These are phyloP conservation scores for Orbilia quercus DNA, from an alignment of 2,329 filamentous ascomycete genomes.

Conservation along the genomic window DNA sequence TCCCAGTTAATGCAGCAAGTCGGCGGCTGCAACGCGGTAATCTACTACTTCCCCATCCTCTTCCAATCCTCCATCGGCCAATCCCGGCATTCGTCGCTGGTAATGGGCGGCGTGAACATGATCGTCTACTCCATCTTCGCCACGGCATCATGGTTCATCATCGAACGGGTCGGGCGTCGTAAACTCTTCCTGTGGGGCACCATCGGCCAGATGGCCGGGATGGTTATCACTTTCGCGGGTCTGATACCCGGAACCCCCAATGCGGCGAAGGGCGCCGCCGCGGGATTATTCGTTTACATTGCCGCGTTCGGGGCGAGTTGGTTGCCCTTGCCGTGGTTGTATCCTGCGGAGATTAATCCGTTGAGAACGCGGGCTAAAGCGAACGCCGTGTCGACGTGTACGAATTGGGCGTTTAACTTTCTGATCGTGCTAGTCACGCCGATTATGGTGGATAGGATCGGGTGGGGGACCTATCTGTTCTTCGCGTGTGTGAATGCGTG, in stretches of 20 bases:
- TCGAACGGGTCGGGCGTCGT: slow-evolving; percentile 75
- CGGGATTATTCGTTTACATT: slow-evolving; percentile 76
- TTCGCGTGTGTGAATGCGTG: slow-evolving; percentile 63
- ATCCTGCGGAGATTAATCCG: slow-evolving; percentile 70
- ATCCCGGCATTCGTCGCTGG: slow-evolving; percentile 64
- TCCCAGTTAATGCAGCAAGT: slow-evolving; percentile 74
- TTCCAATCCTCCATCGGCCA: slow-evolving; percentile 63
- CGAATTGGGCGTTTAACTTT: slow-evolving; percentile 63
- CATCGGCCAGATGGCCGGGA: slow-evolving; percentile 72
- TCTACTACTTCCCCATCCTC: slow-evolving; percentile 61
- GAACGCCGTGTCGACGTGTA: slow-evolving; percentile 73
- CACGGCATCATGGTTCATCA: slow-evolving; percentile 72
- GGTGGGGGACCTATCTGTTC: slow-evolving; percentile 63
- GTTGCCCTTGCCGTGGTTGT: slow-evolving; percentile 73
- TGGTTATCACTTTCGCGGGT: slow-evolving; percentile 71
- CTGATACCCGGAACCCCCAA: slow-evolving; percentile 61
- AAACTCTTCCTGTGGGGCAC: slow-evolving; percentile 78
- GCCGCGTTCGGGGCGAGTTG: slow-evolving; percentile 75
- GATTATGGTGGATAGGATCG: slow-evolving; percentile 60
- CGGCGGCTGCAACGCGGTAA: slow-evolving; percentile 67
- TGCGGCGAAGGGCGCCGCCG: slow-evolving; percentile 65
- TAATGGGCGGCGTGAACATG: slow-evolving; percentile 68
- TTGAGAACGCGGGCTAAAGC: slow-evolving; percentile 69
- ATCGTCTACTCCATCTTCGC: slow-evolving; percentile 70
- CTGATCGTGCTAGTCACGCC: slow-evolving; percentile 60